Conservation (phyloP, 164 flowering plant species). For the Piper betle region DNA sequence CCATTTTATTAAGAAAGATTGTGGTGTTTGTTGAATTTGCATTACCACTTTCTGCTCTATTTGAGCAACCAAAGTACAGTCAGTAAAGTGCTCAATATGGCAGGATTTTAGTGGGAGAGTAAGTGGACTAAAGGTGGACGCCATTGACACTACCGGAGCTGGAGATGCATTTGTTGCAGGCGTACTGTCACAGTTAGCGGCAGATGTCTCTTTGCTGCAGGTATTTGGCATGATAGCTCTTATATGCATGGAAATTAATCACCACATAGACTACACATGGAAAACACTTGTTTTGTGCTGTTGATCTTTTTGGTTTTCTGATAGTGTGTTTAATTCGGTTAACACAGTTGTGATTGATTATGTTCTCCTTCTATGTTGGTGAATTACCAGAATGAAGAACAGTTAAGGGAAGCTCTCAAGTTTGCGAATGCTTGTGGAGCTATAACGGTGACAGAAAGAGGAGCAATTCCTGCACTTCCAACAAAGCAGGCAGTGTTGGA, state of each 20-base stretch:
- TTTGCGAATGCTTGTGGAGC: constrained; percentile 94
- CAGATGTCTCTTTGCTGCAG: constrained; percentile 66
- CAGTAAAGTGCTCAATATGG: constrained; percentile 3
- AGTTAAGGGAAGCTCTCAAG: constrained; percentile 58
- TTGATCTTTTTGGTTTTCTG: too few species aligned
- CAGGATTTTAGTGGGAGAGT: constrained; percentile 87
- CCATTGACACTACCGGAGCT: constrained; percentile 92
- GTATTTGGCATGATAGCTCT: too few species aligned
- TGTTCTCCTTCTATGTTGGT: neutral
- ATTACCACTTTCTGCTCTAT: neutral
- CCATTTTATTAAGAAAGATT: too few species aligned
- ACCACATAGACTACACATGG: too few species aligned
- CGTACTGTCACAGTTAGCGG: constrained; percentile 59
- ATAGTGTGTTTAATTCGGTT: too few species aligned
- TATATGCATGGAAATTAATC: too few species aligned
- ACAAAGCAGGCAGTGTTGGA: constrained; percentile 45
- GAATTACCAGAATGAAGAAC: constrained; percentile 41
- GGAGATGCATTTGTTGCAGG: constrained; percentile 99
- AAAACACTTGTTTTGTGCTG: too few species aligned
- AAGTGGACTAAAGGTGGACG: constrained; percentile 59
- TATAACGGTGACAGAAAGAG: constrained; percentile 81
- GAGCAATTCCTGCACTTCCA: constrained; percentile 94
- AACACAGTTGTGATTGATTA: neutral
- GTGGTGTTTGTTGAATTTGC: neutral
- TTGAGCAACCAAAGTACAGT: neutral